Conservation (phyloP, 2,329 filamentous ascomycete species). For the Graphium sp. region DNA sequence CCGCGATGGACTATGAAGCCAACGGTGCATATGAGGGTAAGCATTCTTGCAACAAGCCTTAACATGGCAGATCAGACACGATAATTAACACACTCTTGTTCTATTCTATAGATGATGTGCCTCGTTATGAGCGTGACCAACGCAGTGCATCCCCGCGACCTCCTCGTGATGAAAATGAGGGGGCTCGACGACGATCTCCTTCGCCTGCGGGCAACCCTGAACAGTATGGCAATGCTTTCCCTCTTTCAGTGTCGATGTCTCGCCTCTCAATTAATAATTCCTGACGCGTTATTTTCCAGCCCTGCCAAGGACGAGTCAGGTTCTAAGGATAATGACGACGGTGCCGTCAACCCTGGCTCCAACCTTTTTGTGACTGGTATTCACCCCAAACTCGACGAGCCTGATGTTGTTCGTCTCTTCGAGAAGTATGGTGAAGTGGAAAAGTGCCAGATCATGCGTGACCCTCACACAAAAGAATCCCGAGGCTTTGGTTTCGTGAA, state of each 20-base stretch:
- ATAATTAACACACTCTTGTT: conserved; percentile 1
- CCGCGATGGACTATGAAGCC: conserved; percentile 55
- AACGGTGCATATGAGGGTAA: conserved; percentile 51
- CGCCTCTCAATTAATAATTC: conserved; percentile 2
- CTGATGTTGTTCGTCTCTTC: conserved; percentile 85
- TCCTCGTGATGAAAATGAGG: conserved; percentile 41
- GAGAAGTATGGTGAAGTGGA: conserved; percentile 98
- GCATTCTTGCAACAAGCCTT: conserved; percentile 8
- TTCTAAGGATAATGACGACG: conserved; percentile 49
- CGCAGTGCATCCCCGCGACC: conserved; percentile 49
- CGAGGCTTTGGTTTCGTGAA: conserved; percentile 99
- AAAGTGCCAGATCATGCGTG: conserved; percentile 99
- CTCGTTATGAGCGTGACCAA: conserved; percentile 50
- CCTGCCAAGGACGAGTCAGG: conserved; percentile 35
- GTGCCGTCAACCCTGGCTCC: conserved; percentile 79
- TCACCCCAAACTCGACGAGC: conserved; percentile 77
- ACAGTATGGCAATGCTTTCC: conserved; percentile 19
- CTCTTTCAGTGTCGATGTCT: neutral
- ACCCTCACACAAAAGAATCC: conserved; percentile 95
- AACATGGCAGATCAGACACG: neutral
- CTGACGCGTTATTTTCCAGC: conserved; percentile 11
- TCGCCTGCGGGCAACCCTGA: conserved; percentile 39
- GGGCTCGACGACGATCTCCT: conserved; percentile 42
- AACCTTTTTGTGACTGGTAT: conserved; percentile 99
- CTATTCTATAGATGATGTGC: conserved; percentile 34